Evolutionary conservation across 257 asterid species (phyloP).

Genomic region (Anisodus tanguticus): DNA sequence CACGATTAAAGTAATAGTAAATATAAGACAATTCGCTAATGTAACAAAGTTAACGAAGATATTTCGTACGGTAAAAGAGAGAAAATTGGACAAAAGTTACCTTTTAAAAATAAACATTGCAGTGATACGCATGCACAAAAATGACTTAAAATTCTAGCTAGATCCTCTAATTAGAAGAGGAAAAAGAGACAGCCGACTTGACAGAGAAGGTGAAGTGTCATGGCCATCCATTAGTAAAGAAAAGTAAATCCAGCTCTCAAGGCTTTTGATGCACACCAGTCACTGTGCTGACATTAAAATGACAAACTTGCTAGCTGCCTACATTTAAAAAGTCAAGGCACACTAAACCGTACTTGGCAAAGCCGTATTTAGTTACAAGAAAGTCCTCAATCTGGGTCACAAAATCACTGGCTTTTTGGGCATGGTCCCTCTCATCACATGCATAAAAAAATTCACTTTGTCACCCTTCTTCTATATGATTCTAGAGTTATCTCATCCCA

Average conservation of each 20-base stretch:
- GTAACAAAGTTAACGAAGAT: neutral
- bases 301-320: neutral
- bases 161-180: neutral
- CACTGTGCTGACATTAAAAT: neutral
- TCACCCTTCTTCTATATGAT: neutral
- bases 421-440: constrained; percentile 23
- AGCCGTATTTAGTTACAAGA: neutral
- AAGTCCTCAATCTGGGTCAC: neutral
- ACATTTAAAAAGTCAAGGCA: neutral
- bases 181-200: neutral
- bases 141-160: neutral
- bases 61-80: neutral
- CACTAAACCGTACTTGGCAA: neutral
- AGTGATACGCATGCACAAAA: constrained; percentile 21
- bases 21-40: neutral
- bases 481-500: neutral
- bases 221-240: neutral
- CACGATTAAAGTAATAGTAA: neutral
- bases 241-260: neutral
- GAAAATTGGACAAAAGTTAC: neutral
- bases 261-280: neutral
- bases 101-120: neutral
- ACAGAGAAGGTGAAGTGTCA: neutral
- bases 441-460: neutral
- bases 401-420: neutral